phyloP scores from a whole-genome alignment of 495 filamentous ascomycete species.

The Neurospora tetrasperma region DNA sequence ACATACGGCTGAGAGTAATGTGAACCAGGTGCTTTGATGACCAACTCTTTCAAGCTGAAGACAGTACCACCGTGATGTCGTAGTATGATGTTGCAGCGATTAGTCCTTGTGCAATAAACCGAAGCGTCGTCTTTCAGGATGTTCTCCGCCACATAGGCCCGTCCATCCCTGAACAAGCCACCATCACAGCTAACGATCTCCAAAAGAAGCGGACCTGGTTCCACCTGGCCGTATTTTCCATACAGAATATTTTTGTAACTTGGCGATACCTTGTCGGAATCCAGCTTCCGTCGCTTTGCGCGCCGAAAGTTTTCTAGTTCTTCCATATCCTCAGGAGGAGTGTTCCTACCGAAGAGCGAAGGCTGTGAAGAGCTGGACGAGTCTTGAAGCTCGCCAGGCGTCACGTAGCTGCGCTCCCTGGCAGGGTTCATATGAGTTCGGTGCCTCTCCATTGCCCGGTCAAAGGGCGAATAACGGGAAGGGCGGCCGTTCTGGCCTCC shows the following conservation, averaged over 20 bases:
- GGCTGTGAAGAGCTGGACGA: background rate
- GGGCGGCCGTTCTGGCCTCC: constrained; percentile 11
- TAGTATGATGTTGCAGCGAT: constrained; percentile 74
- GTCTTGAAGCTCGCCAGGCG: constrained; percentile 7
- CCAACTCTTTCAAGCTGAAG: constrained; percentile 71
- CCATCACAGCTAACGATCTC: constrained; percentile 85
- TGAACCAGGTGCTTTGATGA: constrained; percentile 75
- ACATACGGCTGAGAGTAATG: constrained; percentile 83
- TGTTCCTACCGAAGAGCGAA: background rate
- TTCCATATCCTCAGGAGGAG: constrained; percentile 12
- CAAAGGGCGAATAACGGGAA: constrained; percentile 22
- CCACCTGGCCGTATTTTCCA: constrained; percentile 73
- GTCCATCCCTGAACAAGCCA: constrained; percentile 56
- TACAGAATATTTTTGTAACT: constrained; percentile 57
- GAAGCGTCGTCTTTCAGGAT: constrained; percentile 69
- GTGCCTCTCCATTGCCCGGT: constrained; percentile 22
- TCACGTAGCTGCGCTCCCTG: background rate
- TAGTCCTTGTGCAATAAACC: constrained; percentile 82
- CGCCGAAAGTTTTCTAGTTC: constrained; percentile 25
- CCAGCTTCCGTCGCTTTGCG: constrained; percentile 66
- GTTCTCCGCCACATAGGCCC: constrained; percentile 63
- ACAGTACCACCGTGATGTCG: constrained; percentile 65
- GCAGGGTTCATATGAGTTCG: constrained; percentile 3
- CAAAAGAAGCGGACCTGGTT: constrained; percentile 70
- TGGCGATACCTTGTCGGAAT: constrained; percentile 45